Percentiles rank a stretch among this genome's conserved stretches.
Conservation (phyloP, 192 early-diverging fungal species). For the Rhizophagus sp. region DNA sequence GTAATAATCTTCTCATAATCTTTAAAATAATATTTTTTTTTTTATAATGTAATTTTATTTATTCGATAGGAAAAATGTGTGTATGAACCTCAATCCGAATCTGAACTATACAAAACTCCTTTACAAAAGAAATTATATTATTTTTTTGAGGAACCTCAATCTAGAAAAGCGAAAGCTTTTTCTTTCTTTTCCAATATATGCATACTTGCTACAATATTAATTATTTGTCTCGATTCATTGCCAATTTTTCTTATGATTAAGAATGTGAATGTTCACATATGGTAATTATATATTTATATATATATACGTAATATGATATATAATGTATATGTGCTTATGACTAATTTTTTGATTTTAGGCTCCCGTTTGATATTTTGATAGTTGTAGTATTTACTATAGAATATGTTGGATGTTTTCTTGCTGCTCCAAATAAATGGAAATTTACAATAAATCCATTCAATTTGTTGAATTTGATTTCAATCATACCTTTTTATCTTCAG, state of each 20-base stretch:
- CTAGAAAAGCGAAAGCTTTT: neutral
- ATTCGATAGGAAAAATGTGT: too few relatives aligned
- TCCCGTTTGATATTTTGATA: neutral
- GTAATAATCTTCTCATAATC: too few relatives aligned
- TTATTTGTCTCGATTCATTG: neutral
- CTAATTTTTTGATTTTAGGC: neutral
- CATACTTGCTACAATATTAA: neutral
- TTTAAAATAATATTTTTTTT: neutral
- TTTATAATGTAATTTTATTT: neutral
- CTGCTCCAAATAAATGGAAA: neutral
- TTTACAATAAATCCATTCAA: neutral
- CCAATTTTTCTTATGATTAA: neutral
- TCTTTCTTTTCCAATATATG: neutral
- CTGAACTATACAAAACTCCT: neutral
- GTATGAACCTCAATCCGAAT: neutral
- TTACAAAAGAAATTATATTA: conserved; percentile 10
- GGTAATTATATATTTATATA: neutral
- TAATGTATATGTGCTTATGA: neutral
- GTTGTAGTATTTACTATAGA: neutral
- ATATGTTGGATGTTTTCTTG: neutral
- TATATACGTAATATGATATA: neutral
- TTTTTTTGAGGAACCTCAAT: conserved; percentile 7
- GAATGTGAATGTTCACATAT: neutral
- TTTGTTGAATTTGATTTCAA: neutral
- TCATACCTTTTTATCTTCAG: neutral